These are phyloP conservation scores for Mrakiaceae sp. DNA, from an alignment of 1,284 basidiomycete genomes.

Conservation along the genomic window DNA sequence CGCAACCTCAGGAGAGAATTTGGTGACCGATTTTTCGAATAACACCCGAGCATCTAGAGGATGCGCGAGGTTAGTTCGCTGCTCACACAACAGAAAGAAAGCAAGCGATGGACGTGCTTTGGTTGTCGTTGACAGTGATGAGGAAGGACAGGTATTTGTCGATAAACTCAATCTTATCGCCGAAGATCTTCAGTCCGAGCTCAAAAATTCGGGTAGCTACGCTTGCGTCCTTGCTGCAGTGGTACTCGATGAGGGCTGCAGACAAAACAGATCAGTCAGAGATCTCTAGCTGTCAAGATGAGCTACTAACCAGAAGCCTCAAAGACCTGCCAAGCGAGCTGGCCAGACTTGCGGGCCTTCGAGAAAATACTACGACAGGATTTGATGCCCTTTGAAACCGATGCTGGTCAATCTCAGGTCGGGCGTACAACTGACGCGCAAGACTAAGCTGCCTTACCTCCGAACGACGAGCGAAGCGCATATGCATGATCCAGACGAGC, in stretches of 20 bases:
- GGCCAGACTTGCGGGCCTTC: conserved; percentile 72
- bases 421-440: neutral
- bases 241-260: conserved; percentile 87
- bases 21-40: conserved; percentile 64
- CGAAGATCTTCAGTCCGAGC: conserved; percentile 77
- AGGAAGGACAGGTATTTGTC: conserved; percentile 84
- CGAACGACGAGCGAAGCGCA: conserved; percentile 78
- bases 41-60: conserved; percentile 77
- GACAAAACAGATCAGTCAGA: conserved; percentile 1
- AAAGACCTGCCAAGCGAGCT: conserved; percentile 84
- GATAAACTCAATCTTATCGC: conserved; percentile 74
- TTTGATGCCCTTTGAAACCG: conserved; percentile 47
- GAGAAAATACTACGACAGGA: conserved; percentile 67
- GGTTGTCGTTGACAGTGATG: conserved; percentile 89
- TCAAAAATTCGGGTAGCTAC: conserved; percentile 91
- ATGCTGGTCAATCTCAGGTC: neutral
- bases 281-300: too few species aligned
- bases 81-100: neutral
- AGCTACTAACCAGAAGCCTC: conserved; percentile 66
- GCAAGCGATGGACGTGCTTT: conserved; percentile 49
- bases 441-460: conserved; percentile 39
- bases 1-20: conserved; percentile 66
- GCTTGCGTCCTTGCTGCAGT: conserved; percentile 72
- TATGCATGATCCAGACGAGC: conserved; percentile 66
- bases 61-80: neutral